Percentiles rank a stretch among this genome's conserved stretches.
Evolutionary conservation across 176 grass and related monocot genomes (phyloP).

Genomic region (Aechmea fasciata): DNA sequence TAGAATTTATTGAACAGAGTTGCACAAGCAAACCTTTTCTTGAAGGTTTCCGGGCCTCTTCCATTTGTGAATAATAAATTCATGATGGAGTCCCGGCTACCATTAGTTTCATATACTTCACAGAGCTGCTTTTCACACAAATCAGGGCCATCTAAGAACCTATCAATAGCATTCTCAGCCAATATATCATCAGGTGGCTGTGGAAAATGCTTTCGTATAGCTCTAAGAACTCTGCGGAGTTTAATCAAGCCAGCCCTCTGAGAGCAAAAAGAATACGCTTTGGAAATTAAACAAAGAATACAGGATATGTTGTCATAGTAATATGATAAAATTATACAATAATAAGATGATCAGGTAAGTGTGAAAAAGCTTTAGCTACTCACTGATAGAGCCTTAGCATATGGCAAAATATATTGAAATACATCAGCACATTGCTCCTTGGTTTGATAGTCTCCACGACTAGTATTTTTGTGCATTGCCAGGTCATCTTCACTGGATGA

Average conservation of each 20-base stretch:
- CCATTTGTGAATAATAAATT: conserved; percentile 68
- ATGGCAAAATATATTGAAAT: conserved; percentile 94
- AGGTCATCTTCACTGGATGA: conserved; percentile 94
- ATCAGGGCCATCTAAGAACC: conserved; percentile 84
- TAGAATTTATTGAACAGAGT: conserved; percentile 13
- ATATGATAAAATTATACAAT: not conserved
- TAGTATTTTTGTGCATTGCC: conserved; percentile 85
- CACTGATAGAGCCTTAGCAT: conserved; percentile 87
- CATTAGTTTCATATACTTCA: conserved; percentile 66
- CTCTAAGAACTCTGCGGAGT: conserved; percentile 77
- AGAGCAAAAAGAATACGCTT: not conserved
- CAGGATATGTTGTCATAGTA: not conserved
- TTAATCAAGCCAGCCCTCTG: conserved; percentile 97
- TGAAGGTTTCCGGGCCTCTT: conserved; percentile 54
- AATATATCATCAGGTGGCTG: conserved; percentile 79
- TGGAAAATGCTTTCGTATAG: conserved; percentile 90
- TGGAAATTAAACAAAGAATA: not conserved
- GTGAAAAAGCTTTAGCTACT: conserved; percentile 15
- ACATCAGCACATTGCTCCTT: conserved; percentile 99
- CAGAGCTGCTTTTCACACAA: conserved; percentile 64
- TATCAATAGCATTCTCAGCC: conserved; percentile 57
- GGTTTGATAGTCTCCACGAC: conserved; percentile 90
- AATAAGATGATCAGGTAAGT: not conserved
- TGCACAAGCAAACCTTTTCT: conserved; percentile 59
- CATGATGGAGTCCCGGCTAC: conserved; percentile 51